Evolutionary conservation across 371 early-diverging fungal species (phyloP).

Genomic region (Apophysomyces sp.): DNA sequence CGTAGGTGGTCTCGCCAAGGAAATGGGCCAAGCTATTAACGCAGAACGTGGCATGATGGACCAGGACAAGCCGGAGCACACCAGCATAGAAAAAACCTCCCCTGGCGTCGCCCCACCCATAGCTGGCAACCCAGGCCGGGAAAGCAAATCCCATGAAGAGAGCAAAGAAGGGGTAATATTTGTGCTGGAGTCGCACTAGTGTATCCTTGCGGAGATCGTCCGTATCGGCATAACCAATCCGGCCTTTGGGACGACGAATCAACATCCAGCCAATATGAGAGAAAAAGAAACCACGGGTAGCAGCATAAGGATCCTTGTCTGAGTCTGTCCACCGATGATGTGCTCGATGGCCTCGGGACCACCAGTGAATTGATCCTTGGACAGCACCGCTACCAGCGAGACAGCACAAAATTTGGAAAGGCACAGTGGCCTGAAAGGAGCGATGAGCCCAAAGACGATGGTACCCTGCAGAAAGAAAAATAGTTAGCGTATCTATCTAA

Average conservation of each 20-base stretch:
- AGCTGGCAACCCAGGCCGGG: slow-evolving; percentile 80
- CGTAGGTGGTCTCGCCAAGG: slow-evolving; percentile 79
- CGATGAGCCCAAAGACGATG: slow-evolving; percentile 84
- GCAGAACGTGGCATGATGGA: slow-evolving; percentile 95
- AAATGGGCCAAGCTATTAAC: slow-evolving; percentile 89
- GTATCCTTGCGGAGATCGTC: slow-evolving; percentile 81
- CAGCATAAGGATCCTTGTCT: slow-evolving; percentile 87
- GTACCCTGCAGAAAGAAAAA: slow-evolving; percentile 50
- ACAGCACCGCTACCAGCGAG: slow-evolving; percentile 76
- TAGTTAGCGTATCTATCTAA: not conserved
- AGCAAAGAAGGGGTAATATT: slow-evolving; percentile 74
- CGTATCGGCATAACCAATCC: slow-evolving; percentile 81
- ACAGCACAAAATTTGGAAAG: slow-evolving; percentile 60
- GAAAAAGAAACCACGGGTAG: slow-evolving; percentile 83
- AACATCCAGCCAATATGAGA: slow-evolving; percentile 94
- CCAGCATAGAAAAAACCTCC: slow-evolving; percentile 91
- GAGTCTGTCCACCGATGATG: slow-evolving; percentile 94
- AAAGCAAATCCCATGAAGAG: slow-evolving; percentile 72
- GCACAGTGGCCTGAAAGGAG: slow-evolving; percentile 65
- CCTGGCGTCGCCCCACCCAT: slow-evolving; percentile 89
- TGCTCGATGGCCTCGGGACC: slow-evolving; percentile 86
- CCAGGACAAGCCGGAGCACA: slow-evolving; percentile 75
- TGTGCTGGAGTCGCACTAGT: slow-evolving; percentile 82
- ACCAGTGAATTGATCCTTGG: slow-evolving; percentile 85
- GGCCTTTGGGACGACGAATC: slow-evolving; percentile 67